A percentile compares a stretch with the other conserved stretches of the same genome.
phyloP scores from a whole-genome alignment of 2,329 filamentous ascomycete genomes.

The Colletotrichum sp. region DNA sequence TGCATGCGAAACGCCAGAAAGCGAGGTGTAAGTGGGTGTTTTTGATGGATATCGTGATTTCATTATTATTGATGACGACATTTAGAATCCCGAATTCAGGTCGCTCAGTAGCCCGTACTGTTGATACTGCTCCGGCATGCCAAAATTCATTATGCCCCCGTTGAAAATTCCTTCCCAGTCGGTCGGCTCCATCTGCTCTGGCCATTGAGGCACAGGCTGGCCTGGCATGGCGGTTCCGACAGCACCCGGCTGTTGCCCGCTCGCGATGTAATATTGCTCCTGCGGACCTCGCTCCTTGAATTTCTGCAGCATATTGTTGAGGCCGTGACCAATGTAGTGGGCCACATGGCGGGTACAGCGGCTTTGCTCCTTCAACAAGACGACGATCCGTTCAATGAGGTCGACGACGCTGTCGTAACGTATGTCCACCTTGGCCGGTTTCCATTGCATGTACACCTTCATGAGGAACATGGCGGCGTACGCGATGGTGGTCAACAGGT shows the following conservation, averaged over 20 bases:
- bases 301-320: constrained; percentile 32
- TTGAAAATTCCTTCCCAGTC: constrained; percentile 32
- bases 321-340: constrained; percentile 31
- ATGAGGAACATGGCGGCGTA: constrained; percentile 37
- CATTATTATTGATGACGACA: background rate
- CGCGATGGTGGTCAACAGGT: constrained; percentile 35
- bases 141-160: constrained; percentile 22
- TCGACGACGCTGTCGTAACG: constrained; percentile 34
- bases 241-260: background rate
- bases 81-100: constrained; percentile 26
- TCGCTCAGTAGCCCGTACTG: constrained; percentile 28
- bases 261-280: background rate
- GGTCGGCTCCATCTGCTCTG: constrained; percentile 20
- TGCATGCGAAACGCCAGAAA: background rate
- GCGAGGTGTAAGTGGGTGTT: background rate
- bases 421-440: constrained; percentile 28
- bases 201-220: background rate
- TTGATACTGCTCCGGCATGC: constrained; percentile 23
- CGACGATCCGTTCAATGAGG: constrained; percentile 29
- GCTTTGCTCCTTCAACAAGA: constrained; percentile 25
- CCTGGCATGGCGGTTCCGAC: background rate
- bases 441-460: constrained; percentile 35
- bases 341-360: constrained; percentile 32
- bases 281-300: constrained; percentile 27
- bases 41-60: background rate